A percentile compares a stretch with the other conserved stretches of the same genome.
These are phyloP conservation scores for Dothiorella sarmentorum DNA, from an alignment of 2,329 filamentous ascomycete genomes.

Conservation along the genomic window DNA sequence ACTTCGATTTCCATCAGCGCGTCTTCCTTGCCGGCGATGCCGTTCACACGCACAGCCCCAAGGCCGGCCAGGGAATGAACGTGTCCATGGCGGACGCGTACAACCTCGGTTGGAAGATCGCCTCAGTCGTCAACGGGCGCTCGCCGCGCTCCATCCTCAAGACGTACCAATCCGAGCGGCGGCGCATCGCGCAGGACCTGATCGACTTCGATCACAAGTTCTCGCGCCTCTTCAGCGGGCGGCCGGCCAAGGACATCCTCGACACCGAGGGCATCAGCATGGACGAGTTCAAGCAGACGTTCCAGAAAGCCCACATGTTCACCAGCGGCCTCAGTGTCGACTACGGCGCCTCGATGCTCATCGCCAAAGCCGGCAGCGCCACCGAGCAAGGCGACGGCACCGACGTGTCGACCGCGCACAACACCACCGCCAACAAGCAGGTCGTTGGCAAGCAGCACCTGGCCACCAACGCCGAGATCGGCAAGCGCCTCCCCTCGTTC, in stretches of 20 bases:
- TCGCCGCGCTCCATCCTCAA: slow-evolving; percentile 43
- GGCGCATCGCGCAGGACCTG: slow-evolving; percentile 60
- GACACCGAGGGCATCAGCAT: slow-evolving; percentile 61
- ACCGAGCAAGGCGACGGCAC: slow-evolving; percentile 48
- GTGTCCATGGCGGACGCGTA: slow-evolving; percentile 65
- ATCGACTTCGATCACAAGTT: slow-evolving; percentile 56
- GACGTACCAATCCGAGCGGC: slow-evolving; percentile 54
- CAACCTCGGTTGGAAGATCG: slow-evolving; percentile 58
- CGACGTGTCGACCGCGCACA: slow-evolving; percentile 32
- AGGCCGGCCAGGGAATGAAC: slow-evolving; percentile 71
- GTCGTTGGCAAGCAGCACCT: slow-evolving; percentile 39
- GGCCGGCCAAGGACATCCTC: slow-evolving; percentile 56
- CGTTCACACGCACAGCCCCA: slow-evolving; percentile 56
- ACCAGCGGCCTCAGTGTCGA: slow-evolving; percentile 57
- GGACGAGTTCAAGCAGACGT: slow-evolving; percentile 60
- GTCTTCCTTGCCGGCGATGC: slow-evolving; percentile 71
- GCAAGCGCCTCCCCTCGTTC: slow-evolving; percentile 58
- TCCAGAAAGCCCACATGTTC: slow-evolving; percentile 59
- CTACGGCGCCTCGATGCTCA: slow-evolving; percentile 55
- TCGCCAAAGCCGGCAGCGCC: slow-evolving; percentile 51
- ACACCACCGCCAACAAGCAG: slow-evolving; percentile 3
- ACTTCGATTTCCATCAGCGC: slow-evolving; percentile 54
- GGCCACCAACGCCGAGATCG: slow-evolving; percentile 46
- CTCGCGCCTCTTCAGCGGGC: slow-evolving; percentile 45
- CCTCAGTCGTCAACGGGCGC: slow-evolving; percentile 45